Conservation (phyloP, 106 monocot genomes). For the Dendrobium chrysotoxum region DNA sequence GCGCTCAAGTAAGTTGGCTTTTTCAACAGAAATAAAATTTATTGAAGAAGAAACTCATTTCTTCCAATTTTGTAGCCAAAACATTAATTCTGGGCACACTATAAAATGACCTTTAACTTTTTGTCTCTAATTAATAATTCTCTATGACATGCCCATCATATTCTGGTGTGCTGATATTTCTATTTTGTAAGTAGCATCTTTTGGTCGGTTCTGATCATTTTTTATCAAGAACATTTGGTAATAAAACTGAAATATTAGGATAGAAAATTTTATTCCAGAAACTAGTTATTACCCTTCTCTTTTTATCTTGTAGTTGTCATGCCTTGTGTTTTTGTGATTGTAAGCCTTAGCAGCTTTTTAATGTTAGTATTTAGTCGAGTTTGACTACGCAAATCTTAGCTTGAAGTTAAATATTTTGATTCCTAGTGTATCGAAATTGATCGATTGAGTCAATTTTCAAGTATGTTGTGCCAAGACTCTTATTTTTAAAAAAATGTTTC, state of each 20-base stretch:
- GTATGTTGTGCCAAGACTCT: neutral
- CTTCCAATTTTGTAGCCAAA: neutral
- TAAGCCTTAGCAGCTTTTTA: neutral
- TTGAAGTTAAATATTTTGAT: neutral
- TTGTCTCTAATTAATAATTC: neutral
- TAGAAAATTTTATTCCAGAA: neutral
- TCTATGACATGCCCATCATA: neutral
- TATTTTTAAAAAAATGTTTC: neutral
- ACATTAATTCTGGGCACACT: neutral
- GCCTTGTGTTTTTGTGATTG: neutral
- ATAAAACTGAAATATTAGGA: neutral
- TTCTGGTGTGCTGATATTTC: neutral
- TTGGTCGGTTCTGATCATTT: neutral
- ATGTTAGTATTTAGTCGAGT: neutral
- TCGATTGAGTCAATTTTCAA: neutral
- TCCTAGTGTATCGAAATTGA: neutral
- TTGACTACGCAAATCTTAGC: neutral
- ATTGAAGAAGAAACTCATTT: neutral
- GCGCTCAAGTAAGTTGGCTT: constrained; percentile 70
- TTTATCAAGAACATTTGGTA: neutral
- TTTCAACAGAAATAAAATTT: neutral
- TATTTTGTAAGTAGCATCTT: neutral
- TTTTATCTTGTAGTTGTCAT: neutral
- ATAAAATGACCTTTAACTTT: neutral
- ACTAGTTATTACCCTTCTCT: neutral